A percentile compares a stretch with the other conserved stretches of the same genome.
Conservation (phyloP, 2,329 filamentous ascomycete species). For the Chaetothyriales sp. region DNA sequence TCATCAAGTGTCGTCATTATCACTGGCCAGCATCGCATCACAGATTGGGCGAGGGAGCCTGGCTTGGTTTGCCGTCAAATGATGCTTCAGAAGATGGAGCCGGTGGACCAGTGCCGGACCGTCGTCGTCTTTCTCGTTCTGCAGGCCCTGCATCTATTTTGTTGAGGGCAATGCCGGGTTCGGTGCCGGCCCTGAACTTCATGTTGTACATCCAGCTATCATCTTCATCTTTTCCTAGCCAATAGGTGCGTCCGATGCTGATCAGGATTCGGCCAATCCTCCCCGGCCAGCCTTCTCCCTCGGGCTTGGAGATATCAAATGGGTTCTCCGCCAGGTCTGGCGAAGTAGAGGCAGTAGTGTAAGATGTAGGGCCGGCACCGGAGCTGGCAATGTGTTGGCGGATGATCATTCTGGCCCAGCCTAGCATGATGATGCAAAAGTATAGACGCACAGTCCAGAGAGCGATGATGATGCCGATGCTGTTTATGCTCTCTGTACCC, state of each 20-base stretch:
- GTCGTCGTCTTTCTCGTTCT: slow-evolving; percentile 45
- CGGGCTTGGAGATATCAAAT: slow-evolving; percentile 54
- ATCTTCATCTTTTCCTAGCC: slow-evolving; percentile 51
- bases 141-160: slow-evolving; percentile 29
- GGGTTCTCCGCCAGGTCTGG: slow-evolving; percentile 43
- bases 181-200: slow-evolving; percentile 27
- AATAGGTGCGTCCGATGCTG: slow-evolving; percentile 57
- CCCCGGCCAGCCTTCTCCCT: slow-evolving; percentile 66
- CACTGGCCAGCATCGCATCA: background rate
- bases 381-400: slow-evolving; percentile 48
- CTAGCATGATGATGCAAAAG: slow-evolving; percentile 69
- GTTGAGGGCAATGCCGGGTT: slow-evolving; percentile 30
- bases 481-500: slow-evolving; percentile 51
- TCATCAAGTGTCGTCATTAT: background rate
- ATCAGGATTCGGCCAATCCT: slow-evolving; percentile 68
- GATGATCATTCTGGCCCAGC: slow-evolving; percentile 64
- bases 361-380: slow-evolving; percentile 22
- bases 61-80: background rate
- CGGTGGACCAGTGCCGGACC: slow-evolving; percentile 45
- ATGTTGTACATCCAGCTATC: slow-evolving; percentile 36
- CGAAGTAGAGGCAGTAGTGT: slow-evolving; percentile 32
- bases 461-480: slow-evolving; percentile 57
- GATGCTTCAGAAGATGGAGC: slow-evolving; percentile 3
- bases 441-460: slow-evolving; percentile 68
- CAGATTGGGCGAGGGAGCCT: background rate